phyloP scores from a whole-genome alignment of 192 early-diverging fungal species.

The Umbelopsis sp. region DNA sequence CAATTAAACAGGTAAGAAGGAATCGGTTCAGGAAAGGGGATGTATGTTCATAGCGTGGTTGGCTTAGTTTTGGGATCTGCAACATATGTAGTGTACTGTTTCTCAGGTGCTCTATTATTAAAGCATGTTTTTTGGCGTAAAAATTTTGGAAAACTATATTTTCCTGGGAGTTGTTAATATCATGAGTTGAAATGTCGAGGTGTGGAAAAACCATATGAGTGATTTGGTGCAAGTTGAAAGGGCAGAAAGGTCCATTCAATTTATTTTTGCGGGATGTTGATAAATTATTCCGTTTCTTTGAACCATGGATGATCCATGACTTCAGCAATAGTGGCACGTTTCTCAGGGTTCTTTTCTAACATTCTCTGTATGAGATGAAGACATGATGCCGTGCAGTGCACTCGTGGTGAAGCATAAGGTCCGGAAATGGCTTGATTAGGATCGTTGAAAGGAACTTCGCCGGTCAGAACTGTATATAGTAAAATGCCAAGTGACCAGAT shows the following conservation, averaged over 20 bases:
- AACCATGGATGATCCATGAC: conserved; percentile 65
- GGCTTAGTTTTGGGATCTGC: background rate
- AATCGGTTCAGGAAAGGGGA: background rate
- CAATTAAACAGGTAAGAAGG: background rate
- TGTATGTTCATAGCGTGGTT: background rate
- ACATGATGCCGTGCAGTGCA: conserved; percentile 48
- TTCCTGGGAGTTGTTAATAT: no score
- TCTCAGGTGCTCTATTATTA: background rate
- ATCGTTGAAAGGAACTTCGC: conserved; percentile 64
- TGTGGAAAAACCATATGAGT: no score
- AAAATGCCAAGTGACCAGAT: conserved; percentile 72
- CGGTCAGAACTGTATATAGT: conserved; percentile 65
- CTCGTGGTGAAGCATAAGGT: conserved; percentile 46
- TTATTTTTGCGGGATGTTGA: background rate
- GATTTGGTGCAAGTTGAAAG: no score
- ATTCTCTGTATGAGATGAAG: conserved; percentile 63
- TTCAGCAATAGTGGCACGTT: conserved; percentile 64
- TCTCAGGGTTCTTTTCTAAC: conserved; percentile 60
- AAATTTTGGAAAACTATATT: no score
- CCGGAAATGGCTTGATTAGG: conserved; percentile 52
- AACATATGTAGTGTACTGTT: background rate
- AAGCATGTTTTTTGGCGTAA: conserved; percentile 3
- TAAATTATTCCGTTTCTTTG: conserved; percentile 7
- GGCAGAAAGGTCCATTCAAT: no score
- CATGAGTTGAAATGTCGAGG: no score